Percentiles rank a stretch among this genome's conserved stretches.
phyloP scores from a whole-genome alignment of 352 stramenopile species.

The Globisporangium parvum region DNA sequence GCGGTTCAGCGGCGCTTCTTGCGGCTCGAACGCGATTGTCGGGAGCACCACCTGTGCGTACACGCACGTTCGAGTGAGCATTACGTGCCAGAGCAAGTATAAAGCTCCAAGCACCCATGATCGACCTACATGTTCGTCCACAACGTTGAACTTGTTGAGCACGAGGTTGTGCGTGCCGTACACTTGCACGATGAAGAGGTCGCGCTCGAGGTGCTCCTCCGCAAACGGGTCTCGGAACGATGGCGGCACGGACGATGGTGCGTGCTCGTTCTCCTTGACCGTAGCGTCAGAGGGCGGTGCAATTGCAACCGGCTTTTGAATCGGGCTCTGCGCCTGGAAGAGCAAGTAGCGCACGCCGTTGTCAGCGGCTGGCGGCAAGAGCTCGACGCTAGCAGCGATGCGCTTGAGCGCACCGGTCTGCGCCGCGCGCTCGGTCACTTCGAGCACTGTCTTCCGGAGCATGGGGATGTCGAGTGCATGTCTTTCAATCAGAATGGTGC shows the following conservation, averaged over 20 bases:
- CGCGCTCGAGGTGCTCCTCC: constrained; percentile 60
- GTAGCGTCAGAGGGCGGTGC: constrained; percentile 7
- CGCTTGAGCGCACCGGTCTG: constrained; percentile 55
- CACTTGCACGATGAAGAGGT: constrained; percentile 58
- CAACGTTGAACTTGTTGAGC: constrained; percentile 80
- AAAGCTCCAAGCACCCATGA: too few relatives aligned
- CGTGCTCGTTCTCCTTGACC: neutral
- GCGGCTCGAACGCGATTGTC: constrained; percentile 64
- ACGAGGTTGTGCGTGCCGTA: constrained; percentile 73
- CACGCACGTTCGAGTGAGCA: neutral
- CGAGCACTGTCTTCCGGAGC: constrained; percentile 52
- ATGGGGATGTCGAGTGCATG: constrained; percentile 11
- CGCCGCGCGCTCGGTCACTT: constrained; percentile 53
- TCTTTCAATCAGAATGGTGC: too few relatives aligned
- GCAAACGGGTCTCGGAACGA: constrained; percentile 68
- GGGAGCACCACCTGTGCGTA: constrained; percentile 41
- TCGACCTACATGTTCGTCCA: constrained; percentile 55
- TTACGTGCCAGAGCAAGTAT: too few relatives aligned
- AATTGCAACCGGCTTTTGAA: constrained; percentile 32
- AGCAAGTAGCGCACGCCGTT: constrained; percentile 43
- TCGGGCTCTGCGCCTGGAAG: constrained; percentile 34
- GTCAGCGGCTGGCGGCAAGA: constrained; percentile 33
- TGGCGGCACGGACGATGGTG: constrained; percentile 4
- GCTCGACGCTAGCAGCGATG: constrained; percentile 46
- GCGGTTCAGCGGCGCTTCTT: constrained; percentile 44